These are phyloP conservation scores for Metschnikowia dekortorum DNA, from an alignment of 805 yeast genomes.

Conservation along the genomic window DNA sequence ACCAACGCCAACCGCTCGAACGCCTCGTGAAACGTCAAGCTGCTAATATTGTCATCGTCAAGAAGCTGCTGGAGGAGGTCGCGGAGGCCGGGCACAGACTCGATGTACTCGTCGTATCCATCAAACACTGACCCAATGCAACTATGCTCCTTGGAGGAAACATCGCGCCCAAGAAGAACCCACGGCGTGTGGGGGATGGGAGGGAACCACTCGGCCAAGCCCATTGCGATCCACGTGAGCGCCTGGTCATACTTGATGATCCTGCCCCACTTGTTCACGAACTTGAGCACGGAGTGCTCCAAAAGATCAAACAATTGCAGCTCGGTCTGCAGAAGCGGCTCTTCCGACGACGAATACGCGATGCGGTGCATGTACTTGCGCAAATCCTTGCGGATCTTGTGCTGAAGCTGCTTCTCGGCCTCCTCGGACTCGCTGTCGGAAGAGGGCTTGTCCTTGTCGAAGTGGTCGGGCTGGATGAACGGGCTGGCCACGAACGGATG, in stretches of 20 bases:
- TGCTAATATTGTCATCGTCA: slow-evolving; percentile 24
- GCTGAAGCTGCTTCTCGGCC: slow-evolving; percentile 21
- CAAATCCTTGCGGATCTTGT: slow-evolving; percentile 52
- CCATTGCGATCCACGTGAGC: slow-evolving; percentile 82
- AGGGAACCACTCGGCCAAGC: slow-evolving; percentile 86
- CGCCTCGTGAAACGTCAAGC: slow-evolving; percentile 58
- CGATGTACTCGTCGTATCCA: slow-evolving; percentile 38
- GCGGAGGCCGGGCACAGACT: slow-evolving; percentile 24
- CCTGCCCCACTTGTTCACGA: slow-evolving; percentile 74
- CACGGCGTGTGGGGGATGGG: slow-evolving; percentile 51
- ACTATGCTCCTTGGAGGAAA: slow-evolving; percentile 23
- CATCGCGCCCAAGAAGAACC: slow-evolving; percentile 54
- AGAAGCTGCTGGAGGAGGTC: slow-evolving; percentile 20
- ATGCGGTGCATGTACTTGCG: slow-evolving; percentile 54
- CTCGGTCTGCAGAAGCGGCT: slow-evolving; percentile 40
- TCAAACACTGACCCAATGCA: slow-evolving; percentile 30
- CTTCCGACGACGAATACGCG: slow-evolving; percentile 24
- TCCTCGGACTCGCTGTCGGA: slow-evolving; percentile 10
- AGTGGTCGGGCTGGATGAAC: slow-evolving; percentile 55
- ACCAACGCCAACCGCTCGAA: slow-evolving; percentile 76
- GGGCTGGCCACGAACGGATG: slow-evolving; percentile 86
- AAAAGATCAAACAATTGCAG: slow-evolving; percentile 51
- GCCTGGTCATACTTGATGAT: slow-evolving; percentile 76
- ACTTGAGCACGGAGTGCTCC: slow-evolving; percentile 57
- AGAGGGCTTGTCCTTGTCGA: slow-evolving; percentile 16